A percentile compares a stretch with the other conserved stretches of the same genome.
phyloP scores from a whole-genome alignment of 1,284 basidiomycete species.

The Fomes fomentarius region DNA sequence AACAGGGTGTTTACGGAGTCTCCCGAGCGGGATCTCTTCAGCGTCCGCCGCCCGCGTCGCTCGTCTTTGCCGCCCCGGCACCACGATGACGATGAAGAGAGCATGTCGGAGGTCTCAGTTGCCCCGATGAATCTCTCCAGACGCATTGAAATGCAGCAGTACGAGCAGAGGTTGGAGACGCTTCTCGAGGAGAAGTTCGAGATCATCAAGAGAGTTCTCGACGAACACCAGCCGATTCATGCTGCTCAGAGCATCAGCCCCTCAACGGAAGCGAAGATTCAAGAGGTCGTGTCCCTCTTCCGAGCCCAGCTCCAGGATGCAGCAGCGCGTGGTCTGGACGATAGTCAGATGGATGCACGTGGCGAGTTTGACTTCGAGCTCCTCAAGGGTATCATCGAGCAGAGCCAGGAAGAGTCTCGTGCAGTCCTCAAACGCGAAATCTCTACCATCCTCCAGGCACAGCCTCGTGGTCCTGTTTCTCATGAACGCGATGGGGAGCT shows the following conservation, averaged over 20 bases:
- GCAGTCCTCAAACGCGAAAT: conserved; percentile 62
- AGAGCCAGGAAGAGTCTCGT: conserved; percentile 64
- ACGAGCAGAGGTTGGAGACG: conserved; percentile 59
- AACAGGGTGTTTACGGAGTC: conserved; percentile 56
- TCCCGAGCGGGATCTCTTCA: conserved; percentile 51
- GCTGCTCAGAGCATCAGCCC: conserved; percentile 38
- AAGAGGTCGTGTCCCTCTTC: conserved; percentile 69
- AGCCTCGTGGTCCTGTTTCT: conserved; percentile 8
- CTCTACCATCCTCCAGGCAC: conserved; percentile 42
- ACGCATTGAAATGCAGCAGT: conserved; percentile 59
- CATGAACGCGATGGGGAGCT: conserved; percentile 27
- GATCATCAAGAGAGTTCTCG: conserved; percentile 38
- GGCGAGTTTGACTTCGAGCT: conserved; percentile 79
- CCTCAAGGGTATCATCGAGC: conserved; percentile 69
- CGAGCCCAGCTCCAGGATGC: conserved; percentile 67
- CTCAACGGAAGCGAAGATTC: conserved; percentile 59
- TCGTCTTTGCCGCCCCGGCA: conserved; percentile 66
- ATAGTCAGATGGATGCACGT: conserved; percentile 67
- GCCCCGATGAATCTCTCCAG: conserved; percentile 56
- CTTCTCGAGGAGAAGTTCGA: conserved; percentile 71
- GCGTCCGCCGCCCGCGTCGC: conserved; percentile 46
- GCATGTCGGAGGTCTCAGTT: conserved; percentile 45
- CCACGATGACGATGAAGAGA: conserved; percentile 29
- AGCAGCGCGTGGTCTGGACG: conserved; percentile 59
- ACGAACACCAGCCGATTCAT: conserved; percentile 22